phyloP scores from a whole-genome alignment of 345 rosid genomes.

The Acer saccharum region DNA sequence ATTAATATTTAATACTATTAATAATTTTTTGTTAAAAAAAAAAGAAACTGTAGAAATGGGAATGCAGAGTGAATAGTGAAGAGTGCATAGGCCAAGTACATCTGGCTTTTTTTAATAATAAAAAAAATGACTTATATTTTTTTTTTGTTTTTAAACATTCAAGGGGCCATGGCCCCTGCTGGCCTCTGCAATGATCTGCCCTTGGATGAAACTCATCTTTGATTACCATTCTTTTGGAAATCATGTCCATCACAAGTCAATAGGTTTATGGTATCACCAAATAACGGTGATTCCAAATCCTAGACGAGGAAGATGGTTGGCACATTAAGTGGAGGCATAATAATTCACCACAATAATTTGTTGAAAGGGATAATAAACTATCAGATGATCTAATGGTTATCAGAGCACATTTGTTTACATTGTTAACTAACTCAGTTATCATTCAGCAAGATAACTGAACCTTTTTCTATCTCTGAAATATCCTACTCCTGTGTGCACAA shows the following conservation, averaged over 20 bases:
- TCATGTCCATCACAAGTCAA: background rate
- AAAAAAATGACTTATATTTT: too few species aligned
- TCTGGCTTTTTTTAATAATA: too few species aligned
- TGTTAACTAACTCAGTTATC: background rate
- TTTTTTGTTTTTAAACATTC: too few species aligned
- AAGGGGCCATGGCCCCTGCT: too few species aligned
- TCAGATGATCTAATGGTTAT: background rate
- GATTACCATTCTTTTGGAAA: background rate
- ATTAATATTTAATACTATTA: too few species aligned
- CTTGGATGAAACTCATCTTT: background rate
- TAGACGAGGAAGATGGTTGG: constrained; percentile 2
- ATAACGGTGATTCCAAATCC: background rate
- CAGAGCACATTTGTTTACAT: background rate
- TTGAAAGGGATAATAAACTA: background rate
- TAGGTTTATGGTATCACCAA: background rate
- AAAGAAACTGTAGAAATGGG: too few species aligned
- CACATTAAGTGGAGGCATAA: background rate
- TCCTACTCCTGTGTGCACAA: background rate
- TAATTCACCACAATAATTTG: background rate
- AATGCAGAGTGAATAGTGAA: too few species aligned
- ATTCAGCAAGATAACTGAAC: background rate
- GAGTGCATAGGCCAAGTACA: too few species aligned
- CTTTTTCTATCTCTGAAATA: background rate
- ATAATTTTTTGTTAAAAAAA: too few species aligned
- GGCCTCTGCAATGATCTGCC: too few species aligned